These are phyloP conservation scores for Prunus salicina DNA, from an alignment of 306 rosid species.

Conservation along the genomic window DNA sequence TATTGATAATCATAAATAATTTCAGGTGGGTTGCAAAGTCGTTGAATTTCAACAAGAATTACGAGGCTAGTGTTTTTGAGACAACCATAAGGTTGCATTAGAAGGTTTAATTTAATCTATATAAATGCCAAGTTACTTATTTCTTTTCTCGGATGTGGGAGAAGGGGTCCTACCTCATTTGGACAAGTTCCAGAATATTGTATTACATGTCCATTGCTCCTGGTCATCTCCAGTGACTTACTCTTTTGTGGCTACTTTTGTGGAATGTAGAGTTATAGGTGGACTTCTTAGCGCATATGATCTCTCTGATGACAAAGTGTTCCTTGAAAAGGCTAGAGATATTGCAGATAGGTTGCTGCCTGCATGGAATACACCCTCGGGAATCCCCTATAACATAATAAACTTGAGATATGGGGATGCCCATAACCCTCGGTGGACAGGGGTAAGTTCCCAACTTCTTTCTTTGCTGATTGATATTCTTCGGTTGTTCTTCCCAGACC, in stretches of 20 bases:
- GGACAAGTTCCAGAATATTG: neutral
- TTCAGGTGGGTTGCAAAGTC: conserved; percentile 61
- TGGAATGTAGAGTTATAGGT: conserved; percentile 51
- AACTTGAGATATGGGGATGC: conserved; percentile 51
- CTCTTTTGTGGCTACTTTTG: conserved; percentile 10
- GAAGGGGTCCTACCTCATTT: conserved; percentile 19
- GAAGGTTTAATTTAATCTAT: conserved; percentile 55
- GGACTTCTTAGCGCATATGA: conserved; percentile 70
- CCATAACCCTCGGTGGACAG: conserved; percentile 50
- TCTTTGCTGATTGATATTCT: neutral
- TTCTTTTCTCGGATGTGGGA: conserved; percentile 17
- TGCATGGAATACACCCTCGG: conserved; percentile 72
- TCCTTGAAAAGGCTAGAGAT: conserved; percentile 61
- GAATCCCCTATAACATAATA: conserved; percentile 60
- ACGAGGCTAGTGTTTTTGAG: conserved; percentile 68
- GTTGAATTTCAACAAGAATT: conserved; percentile 45
- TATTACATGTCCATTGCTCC: conserved; percentile 5
- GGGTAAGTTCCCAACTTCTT: conserved; percentile 31
- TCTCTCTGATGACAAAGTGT: conserved; percentile 53
- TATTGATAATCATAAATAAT: conserved; percentile 9
- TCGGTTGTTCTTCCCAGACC: too few relatives aligned
- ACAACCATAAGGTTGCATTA: conserved; percentile 77
- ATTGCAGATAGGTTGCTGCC: conserved; percentile 63
- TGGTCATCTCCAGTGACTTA: neutral
- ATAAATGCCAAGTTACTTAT: conserved; percentile 7